Evolutionary conservation across 768 basidiomycete genomes (phyloP).

Genomic region (Leccinum olivaceopallidum): DNA sequence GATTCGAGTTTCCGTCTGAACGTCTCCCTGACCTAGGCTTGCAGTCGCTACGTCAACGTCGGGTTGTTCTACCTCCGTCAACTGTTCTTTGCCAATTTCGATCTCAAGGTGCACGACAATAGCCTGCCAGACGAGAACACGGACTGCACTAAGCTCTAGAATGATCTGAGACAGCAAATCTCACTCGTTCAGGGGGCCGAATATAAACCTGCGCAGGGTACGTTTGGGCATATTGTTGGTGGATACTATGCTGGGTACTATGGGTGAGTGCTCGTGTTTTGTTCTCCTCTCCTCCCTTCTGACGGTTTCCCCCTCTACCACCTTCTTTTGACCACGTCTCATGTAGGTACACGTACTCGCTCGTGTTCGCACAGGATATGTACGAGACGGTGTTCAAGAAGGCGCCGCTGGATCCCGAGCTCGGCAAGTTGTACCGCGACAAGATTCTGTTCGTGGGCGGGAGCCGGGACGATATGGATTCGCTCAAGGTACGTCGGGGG

Average conservation of each 20-base stretch:
- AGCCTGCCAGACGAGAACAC: slow-evolving; percentile 42
- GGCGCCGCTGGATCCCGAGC: background rate
- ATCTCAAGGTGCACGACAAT: slow-evolving; percentile 18
- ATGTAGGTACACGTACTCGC: slow-evolving; percentile 66
- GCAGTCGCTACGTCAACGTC: too few species aligned
- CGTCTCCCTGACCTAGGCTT: too few species aligned
- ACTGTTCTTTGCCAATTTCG: slow-evolving; percentile 34
- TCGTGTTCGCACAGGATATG: slow-evolving; percentile 62
- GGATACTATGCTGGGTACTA: slow-evolving; percentile 76
- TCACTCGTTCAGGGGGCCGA: background rate
- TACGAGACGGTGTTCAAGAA: background rate
- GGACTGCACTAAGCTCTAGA: slow-evolving; percentile 49
- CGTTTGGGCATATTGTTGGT: slow-evolving; percentile 48
- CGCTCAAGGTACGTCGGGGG: background rate
- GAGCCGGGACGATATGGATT: background rate
- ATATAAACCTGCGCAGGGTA: slow-evolving; percentile 58
- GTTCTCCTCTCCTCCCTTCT: background rate
- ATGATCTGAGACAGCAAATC: background rate
- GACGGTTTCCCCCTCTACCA: too few species aligned
- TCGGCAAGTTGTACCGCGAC: background rate
- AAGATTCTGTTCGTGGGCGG: background rate
- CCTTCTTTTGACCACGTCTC: too few species aligned
- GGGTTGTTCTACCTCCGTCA: too few species aligned
- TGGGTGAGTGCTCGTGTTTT: slow-evolving; percentile 34
- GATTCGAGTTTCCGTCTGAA: too few species aligned